Evolutionary conservation across 2,329 filamentous ascomycete genomes (phyloP), one percentile per base, ranked within the genome.

Genomic region (Calcarisporium arbuscula): DNA sequence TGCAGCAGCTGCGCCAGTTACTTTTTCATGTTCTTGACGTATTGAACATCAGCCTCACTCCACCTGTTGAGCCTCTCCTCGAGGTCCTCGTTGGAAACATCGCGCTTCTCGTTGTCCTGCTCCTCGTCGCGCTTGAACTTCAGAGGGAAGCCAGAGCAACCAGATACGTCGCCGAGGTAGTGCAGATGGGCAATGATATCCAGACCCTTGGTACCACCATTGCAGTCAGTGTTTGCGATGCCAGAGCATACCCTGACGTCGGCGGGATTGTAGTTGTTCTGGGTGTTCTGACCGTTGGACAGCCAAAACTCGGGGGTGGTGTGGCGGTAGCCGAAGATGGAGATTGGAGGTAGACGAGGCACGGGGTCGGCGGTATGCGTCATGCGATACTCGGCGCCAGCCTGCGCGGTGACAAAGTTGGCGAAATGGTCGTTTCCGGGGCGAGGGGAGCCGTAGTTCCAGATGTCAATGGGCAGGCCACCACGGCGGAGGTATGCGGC

Each of bases 241-340:
- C 74, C 74, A 11, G 52, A 38, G 58, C 73, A 78, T 17, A 68
- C 54, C 32, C 57, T 46, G 45, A 77, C 47, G 31, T 70, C 61
- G 5, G 30, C 36, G 20, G 64, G 42, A 10, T 45, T 41, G 47
- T 69, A 69, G 41, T 57, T 44, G 25, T 53, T 44, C 6, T 56
- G 59, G 32, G 42, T 49, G 12, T 52, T 43, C 4, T 34, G 34
- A 12, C 63, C 63, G 20, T 48, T 51, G 7, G 61, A 52, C 22
- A 82, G 62, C 68, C 74, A 85, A 59, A 78, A 85, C 64, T 87
- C 83, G 2, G 82, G 80, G 12, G 66, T 73, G n/a, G 75, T 72
- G 55, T 86, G 82, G 25, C 70, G 61, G 61, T 77, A 87, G 21
- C 72, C 72, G 33, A 81, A 54, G 29, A 72, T 34, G n/a, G n/a